Base-by-base conservation (phyloP, 1,139 yeast genomes). In the Blastobotrys serpentis region DNA sequence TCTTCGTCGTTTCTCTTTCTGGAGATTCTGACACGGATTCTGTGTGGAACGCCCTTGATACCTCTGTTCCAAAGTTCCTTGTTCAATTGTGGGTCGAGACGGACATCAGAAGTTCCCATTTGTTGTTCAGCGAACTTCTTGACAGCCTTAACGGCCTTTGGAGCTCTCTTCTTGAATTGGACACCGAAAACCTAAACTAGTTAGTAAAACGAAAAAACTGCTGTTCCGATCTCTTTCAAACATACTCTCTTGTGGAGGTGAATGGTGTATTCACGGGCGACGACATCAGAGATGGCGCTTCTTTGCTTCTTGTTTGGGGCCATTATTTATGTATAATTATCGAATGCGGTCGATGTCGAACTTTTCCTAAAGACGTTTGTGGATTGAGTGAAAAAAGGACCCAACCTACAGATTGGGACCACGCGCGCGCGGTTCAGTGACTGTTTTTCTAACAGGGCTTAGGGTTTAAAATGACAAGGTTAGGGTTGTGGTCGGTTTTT, bases 1-100 rank as follows among this genome's bases (percentile, higher is more conserved):
- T 94, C 98, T 81, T 92, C 98, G 77, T 94, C 98, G 82, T 92
- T 92, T 83, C 98, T 88, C 92, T 86, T 92, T 88, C 98, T 90
- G 60, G 98, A 89, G 79, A 94, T 90, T 82, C 97, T 90, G 75
- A 94, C 83, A 82, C 99, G 89, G 78, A 94, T 74, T 84, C 97
- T 90, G 86, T 79, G 80, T 75, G 95, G 96, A 70, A 88, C 95
- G 79, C 97, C 97, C 84, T 90, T 92, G 79, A 94, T 85, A 81
- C 99, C 99, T 81, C 95, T 89, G 78, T 88, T 86, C 98, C 98
- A 94, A 79, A 94, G 81, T 74, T 86, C 95, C 77, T 90, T 94
- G 86, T 94, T 94, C 78, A 94, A 82, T 77, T 83, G 87, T 73
- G 98, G 98, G 80, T 92, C 98, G 72, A 94, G 79, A 82, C 98